phyloP scores from a whole-genome alignment of 371 early-diverging fungal species.

The Saksenaea vasiformis region DNA sequence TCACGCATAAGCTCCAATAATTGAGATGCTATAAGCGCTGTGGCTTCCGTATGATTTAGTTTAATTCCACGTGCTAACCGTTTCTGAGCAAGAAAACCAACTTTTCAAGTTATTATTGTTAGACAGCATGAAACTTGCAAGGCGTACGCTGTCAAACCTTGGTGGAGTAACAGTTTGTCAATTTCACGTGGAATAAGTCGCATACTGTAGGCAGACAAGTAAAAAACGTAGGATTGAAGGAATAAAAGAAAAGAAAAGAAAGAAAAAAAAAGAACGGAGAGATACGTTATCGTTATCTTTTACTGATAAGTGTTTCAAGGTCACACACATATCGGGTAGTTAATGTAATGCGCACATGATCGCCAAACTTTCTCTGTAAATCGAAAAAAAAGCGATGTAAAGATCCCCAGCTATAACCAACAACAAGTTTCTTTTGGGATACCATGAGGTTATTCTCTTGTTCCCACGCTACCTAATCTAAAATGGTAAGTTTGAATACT shows the following conservation, averaged over 20 bases:
- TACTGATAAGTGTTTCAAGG: background rate
- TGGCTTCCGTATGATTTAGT: constrained; percentile 85
- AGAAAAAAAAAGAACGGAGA: background rate
- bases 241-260: constrained; percentile 9
- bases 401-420: too few species aligned
- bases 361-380: background rate
- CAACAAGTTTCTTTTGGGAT: too few species aligned
- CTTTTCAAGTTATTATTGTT: constrained; percentile 21
- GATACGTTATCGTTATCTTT: constrained; percentile 3
- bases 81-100: constrained; percentile 86
- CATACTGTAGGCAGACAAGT: constrained; percentile 34
- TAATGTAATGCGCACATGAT: background rate
- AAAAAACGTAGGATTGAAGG: background rate
- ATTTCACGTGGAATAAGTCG: constrained; percentile 84
- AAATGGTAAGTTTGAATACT: too few species aligned
- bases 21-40: constrained; percentile 83
- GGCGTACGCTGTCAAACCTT: background rate
- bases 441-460: too few species aligned
- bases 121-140: background rate
- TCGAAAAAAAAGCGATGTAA: too few species aligned
- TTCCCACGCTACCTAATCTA: too few species aligned
- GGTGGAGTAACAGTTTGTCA: constrained; percentile 79
- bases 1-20: constrained; percentile 88
- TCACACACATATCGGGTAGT: background rate
- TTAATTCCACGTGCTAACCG: constrained; percentile 85